Conservation (phyloP, 2,329 filamentous ascomycete species). For the Arthroderma uncinatum region DNA sequence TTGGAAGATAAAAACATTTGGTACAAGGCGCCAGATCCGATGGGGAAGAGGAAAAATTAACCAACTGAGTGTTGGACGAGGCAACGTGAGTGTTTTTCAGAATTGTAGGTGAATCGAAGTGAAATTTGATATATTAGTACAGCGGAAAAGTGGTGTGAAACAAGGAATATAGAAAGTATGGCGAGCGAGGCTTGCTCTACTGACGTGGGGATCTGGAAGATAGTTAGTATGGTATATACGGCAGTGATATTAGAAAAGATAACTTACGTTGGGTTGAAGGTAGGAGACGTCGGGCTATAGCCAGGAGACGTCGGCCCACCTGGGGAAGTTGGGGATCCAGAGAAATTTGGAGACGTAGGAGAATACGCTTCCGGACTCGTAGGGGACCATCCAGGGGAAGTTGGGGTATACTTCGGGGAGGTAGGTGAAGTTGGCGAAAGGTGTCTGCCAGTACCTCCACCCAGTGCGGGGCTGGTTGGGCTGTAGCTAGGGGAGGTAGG, state of each 20-base stretch:
- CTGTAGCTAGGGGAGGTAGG: constrained; percentile 51
- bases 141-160: constrained; percentile 11
- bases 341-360: constrained; percentile 40
- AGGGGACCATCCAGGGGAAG: constrained; percentile 42
- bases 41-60: constrained; percentile 9
- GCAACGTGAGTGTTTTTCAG: constrained; percentile 1
- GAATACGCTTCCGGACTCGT: constrained; percentile 41
- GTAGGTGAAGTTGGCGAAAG: constrained; percentile 39
- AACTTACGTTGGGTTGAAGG: constrained; percentile 35
- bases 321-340: constrained; percentile 35
- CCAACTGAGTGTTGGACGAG: constrained; percentile 8
- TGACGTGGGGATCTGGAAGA: constrained; percentile 31
- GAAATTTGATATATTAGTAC: constrained; percentile 28
- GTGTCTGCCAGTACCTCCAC: constrained; percentile 29
- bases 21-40: constrained; percentile 11
- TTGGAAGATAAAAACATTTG: constrained; percentile 6
- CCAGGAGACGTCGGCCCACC: constrained; percentile 32
- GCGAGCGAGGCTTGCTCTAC: constrained; percentile 18
- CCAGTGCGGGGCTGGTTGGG: constrained; percentile 42
- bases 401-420: constrained; percentile 45
- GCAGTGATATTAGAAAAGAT: not conserved
- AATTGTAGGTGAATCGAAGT: not conserved
- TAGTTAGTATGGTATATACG: not conserved
- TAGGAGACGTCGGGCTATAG: constrained; percentile 36
- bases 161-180: not conserved